Evolutionary conservation across 306 rosid genomes (phyloP), one percentile per base, ranked within the genome.

Genomic region (Vigna angularis): DNA sequence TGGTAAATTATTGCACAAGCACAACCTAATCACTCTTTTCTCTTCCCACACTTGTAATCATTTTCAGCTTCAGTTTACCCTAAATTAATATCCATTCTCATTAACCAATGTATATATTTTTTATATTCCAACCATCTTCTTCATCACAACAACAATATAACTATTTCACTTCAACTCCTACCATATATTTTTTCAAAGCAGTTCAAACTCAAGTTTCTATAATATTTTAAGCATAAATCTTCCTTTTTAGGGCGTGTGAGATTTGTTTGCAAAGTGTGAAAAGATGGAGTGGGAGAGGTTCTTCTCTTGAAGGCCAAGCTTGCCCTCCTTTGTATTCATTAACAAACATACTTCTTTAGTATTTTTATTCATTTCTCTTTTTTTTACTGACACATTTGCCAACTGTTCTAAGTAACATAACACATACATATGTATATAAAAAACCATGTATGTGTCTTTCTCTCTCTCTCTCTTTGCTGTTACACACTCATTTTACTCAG

Each of bases 291-390:
- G 82, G 61, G 82, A 79, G 90, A 86, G 85, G 94, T 93, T 89
- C 94, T 86, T 93, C 97, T 86, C 98, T 91, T 91, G 83, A 89
- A 87, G 90, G n/a, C 88, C 93, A 93, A 93, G 96, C 93, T 86
- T 88, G 89, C 83, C 83, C 84, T 83, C 74, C 52, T 80, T 20
- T 74, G 81, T 92, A 84, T 85, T 84, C 90, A 83, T 88, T 85
- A 83, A 84, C 87, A 79, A 83, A 84, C 90, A 75, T 86, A 28
- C 84, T 47, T 86, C 70, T 65, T 84, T 84, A 56, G 70, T 71
- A 64, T 61, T 65, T 48, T 71, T 82, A 78, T 83, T 79, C 64
- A 79, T 79, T 79, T 59, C 77, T 26, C 3, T 30, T 44, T 75
- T 83, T 87, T 84, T 85, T 74, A 91, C 98, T 86, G 99, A 93